Percentiles rank a stretch among this genome's conserved stretches.
phyloP scores from a whole-genome alignment of 441 rosid species.

The Lepidium campestre region DNA sequence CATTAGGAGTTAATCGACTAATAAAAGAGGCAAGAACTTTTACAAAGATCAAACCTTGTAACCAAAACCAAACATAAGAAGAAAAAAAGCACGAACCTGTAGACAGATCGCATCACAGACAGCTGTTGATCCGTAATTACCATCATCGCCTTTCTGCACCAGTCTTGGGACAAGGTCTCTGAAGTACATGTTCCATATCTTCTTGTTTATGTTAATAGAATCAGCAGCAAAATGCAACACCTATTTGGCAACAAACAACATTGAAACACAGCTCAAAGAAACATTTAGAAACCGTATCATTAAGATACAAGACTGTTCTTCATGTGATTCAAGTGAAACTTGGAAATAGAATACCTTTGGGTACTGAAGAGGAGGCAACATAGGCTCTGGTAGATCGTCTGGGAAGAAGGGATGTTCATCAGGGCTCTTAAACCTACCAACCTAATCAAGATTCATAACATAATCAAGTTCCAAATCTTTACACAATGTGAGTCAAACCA shows the following conservation, averaged over 20 bases:
- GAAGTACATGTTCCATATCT: constrained; percentile 89
- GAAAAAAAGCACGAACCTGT: constrained; percentile 43
- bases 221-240: constrained; percentile 71
- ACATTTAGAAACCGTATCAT: not conserved
- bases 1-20: not conserved
- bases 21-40: not conserved
- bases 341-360: constrained; percentile 43
- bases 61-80: not conserved
- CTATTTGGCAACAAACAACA: constrained; percentile 28
- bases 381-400: constrained; percentile 59
- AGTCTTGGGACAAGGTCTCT: constrained; percentile 75
- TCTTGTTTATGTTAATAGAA: constrained; percentile 66
- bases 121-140: constrained; percentile 86
- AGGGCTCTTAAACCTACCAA: constrained; percentile 88
- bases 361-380: constrained; percentile 80
- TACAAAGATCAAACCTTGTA: not conserved
- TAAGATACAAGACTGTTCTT: not conserved
- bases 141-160: constrained; percentile 81
- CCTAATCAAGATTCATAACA: constrained; percentile 33
- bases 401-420: constrained; percentile 94
- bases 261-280: not conserved
- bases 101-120: constrained; percentile 85
- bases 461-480: constrained; percentile 1
- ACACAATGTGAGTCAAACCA: not conserved
- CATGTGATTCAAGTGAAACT: not conserved